A percentile compares a stretch with the other conserved stretches of the same genome.
phyloP scores from a whole-genome alignment of 257 asterid species.

The Gardenia jasminoides region DNA sequence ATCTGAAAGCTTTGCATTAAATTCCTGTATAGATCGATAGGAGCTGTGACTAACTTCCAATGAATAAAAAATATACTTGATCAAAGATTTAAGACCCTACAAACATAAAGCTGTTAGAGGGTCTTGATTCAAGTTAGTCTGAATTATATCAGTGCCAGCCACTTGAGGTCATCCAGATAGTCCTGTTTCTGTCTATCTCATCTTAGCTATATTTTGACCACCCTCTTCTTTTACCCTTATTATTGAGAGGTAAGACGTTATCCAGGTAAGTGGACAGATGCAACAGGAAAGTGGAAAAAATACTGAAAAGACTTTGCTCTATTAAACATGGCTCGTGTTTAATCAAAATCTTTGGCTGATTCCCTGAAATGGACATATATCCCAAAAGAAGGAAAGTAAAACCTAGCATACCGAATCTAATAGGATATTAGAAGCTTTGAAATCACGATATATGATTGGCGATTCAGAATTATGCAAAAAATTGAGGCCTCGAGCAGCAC shows the following conservation, averaged over 20 bases:
- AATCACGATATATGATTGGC: conserved; percentile 47
- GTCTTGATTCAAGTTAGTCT: background rate
- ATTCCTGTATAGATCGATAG: conserved; percentile 23
- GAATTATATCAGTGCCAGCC: background rate
- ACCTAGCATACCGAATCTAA: conserved; percentile 30
- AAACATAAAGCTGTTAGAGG: background rate
- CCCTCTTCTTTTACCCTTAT: background rate
- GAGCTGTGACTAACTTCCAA: background rate
- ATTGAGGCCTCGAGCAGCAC: conserved; percentile 43
- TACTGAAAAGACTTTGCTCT: background rate
- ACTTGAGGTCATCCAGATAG: background rate
- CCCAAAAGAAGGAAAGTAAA: background rate
- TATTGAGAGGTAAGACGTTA: background rate
- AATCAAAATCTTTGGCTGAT: background rate
- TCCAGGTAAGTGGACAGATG: background rate
- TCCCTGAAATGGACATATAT: background rate
- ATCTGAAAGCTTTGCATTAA: conserved; percentile 42
- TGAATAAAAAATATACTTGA: background rate
- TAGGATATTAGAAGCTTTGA: conserved; percentile 46
- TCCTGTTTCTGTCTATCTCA: background rate
- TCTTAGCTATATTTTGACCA: background rate
- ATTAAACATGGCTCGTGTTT: background rate
- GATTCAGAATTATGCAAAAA: conserved; percentile 38
- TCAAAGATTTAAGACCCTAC: background rate
- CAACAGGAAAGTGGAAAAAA: background rate